These are phyloP conservation scores for Nakazawaea ernobii DNA, from an alignment of 805 yeast species.

Conservation along the genomic window DNA sequence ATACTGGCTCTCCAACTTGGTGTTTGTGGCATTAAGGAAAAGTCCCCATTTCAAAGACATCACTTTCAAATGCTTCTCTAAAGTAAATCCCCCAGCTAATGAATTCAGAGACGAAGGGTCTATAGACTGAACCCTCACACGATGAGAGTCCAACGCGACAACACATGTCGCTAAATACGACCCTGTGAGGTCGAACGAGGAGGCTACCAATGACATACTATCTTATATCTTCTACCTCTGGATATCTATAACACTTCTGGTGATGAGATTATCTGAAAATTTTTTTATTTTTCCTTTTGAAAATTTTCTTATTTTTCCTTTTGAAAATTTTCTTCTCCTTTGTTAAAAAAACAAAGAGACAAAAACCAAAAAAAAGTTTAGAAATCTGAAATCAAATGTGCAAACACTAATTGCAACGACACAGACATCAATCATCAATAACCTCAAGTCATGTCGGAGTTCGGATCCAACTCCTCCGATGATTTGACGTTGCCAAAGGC, in stretches of 20 bases:
- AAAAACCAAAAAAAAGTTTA: background rate
- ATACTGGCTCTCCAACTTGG: constrained; percentile 32
- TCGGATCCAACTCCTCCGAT: constrained; percentile 15
- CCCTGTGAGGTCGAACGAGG: constrained; percentile 60
- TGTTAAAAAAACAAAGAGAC: background rate
- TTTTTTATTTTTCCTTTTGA: background rate
- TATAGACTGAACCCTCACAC: constrained; percentile 55
- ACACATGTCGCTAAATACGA: constrained; percentile 57
- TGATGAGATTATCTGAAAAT: background rate
- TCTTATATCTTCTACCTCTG: background rate
- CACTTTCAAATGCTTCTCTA: constrained; percentile 46
- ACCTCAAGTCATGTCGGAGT: constrained; percentile 6
- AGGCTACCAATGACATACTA: constrained; percentile 21
- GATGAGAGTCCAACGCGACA: constrained; percentile 66
- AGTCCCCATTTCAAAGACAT: constrained; percentile 51
- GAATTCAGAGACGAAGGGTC: constrained; percentile 31
- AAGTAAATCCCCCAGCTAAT: constrained; percentile 34
- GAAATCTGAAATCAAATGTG: background rate
- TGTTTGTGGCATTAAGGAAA: constrained; percentile 13
- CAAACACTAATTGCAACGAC: background rate
- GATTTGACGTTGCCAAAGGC: constrained; percentile 48
- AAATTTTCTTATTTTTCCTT: background rate
- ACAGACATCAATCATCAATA: too few relatives aligned
- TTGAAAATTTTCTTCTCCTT: background rate
- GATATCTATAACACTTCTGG: background rate